Evolutionary conservation across 257 asterid species (phyloP), one percentile per base, ranked within the genome.

Genomic region (Scutellaria minor): DNA sequence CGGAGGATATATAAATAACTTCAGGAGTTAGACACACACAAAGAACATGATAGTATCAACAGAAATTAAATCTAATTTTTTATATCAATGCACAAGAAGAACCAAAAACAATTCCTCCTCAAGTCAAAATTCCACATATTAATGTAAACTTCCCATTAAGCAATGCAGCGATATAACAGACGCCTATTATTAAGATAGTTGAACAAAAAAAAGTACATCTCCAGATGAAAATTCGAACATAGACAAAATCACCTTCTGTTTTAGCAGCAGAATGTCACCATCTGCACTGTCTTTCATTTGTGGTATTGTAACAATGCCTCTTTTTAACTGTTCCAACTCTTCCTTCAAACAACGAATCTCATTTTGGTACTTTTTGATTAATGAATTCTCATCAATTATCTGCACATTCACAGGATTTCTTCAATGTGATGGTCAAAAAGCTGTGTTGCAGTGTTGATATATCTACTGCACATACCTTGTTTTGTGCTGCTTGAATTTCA

Each of bases 331-430:
- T 66, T 95, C 99, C 64, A 95, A 58, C 78, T 95, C 99, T 85
- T 91, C 99, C 91, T 89, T 95, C 83, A 95, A 78, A 79, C 88
- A 81, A 35, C 96, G 97, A 73, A 95, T 95, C 83, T 95, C 99
- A 77, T 85, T 80, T 80, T 95, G 99, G 79, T 95, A 95, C 86
- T 95, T 95, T 77, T 95, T 95, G 64, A 95, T 95, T 53, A 95
- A 90, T 82, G 99, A 95, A 81, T 95, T 92, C 85, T 95, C 99
- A 64, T 95, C 97, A 44, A 95, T 84, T 80, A 95, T 95, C 99
- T 95, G 97, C 96, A 83, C 9, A 58, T 78, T 59, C 68, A 73
- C 67, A 77, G 75, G 75, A 60, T 63, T 77, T 27, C 71, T 65
- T 78, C 48, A 74, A 48, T 57, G 67, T 39, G 54, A 60, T 6